Base-by-base conservation (phyloP, 495 filamentous ascomycete genomes). In the Penicillium coffeae region DNA sequence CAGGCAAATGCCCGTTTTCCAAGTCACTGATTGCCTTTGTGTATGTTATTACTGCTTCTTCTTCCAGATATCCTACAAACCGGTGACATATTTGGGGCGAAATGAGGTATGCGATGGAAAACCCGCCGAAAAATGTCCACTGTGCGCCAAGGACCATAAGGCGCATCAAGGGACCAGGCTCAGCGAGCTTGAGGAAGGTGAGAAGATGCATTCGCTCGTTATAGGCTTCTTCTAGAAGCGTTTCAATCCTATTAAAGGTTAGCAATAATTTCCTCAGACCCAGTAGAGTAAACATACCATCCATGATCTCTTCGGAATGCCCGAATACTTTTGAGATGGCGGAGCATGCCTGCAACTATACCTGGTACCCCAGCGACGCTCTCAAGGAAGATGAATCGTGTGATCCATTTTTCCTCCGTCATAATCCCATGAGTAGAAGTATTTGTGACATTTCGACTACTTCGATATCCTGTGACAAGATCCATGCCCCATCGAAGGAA, bases 131-230 rank as follows among this genome's bases (percentile, higher is more conserved):
- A 74, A 93, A 96, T 52, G 97, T 89, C 13, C 83, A 82, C 55
- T 87, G 83, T 1, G 90, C 89, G 8, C 81, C 89, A 21, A 96
- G 76, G 33, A 94, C 86, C 79, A 93, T 86, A 20, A 87, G 50
- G 32, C 84, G 83, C 90, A 96, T 95, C 76, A 95, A 92, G 76
- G 78, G 72, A 18, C 83, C 92, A 0, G 91, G 92, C 56, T 95
- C 83, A 45, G 85, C 87, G 73, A 97, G 83, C 68, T 95, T 91
- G 59, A 96, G 80, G 71, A 96, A 97, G 0, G 89, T 96, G 33
- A 97, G 72, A 1, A 98, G 82, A 54, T 97, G 92, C 89, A 97
- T 96, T 1, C 92, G 80, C 64, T 98, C 93, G 59, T 98, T 98
- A 73, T 87, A 95, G 39, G 83, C 84, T 68, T 98, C 93, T 66